A percentile compares a stretch with the other conserved stretches of the same genome.
Evolutionary conservation across 768 basidiomycete species (phyloP).

Genomic region (Trametopsis cervina): DNA sequence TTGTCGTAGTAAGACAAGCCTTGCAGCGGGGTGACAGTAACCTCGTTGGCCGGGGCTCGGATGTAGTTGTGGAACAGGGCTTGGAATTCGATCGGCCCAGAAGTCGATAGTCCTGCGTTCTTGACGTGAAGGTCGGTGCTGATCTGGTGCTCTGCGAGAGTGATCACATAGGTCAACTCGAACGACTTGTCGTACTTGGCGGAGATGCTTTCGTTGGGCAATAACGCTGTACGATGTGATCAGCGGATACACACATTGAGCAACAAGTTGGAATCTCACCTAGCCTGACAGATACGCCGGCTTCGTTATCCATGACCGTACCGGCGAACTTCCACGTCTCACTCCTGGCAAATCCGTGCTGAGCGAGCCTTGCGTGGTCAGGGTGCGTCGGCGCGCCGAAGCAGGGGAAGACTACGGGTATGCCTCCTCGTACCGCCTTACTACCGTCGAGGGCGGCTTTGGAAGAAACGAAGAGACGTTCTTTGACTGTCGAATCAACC

Average conservation of each 20-base stretch:
- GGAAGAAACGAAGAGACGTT: slow-evolving; percentile 76
- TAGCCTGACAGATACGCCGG: slow-evolving; percentile 69
- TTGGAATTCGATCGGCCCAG: slow-evolving; percentile 72
- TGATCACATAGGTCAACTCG: slow-evolving; percentile 74
- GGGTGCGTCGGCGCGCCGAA: slow-evolving; percentile 80
- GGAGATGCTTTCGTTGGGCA: slow-evolving; percentile 51
- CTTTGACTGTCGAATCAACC: slow-evolving; percentile 32
- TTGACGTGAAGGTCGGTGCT: slow-evolving; percentile 75
- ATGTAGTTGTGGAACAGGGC: slow-evolving; percentile 92
- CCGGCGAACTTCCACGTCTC: slow-evolving; percentile 64
- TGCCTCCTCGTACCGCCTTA: slow-evolving; percentile 62
- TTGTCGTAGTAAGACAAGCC: slow-evolving; percentile 75
- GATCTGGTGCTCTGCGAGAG: slow-evolving; percentile 65
- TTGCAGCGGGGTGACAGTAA: slow-evolving; percentile 58
- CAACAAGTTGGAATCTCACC: slow-evolving; percentile 38
- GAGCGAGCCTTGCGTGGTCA: slow-evolving; percentile 62
- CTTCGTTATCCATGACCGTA: slow-evolving; percentile 58
- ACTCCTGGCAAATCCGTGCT: slow-evolving; percentile 91
- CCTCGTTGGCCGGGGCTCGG: slow-evolving; percentile 50
- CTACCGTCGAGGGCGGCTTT: slow-evolving; percentile 76
- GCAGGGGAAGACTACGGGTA: slow-evolving; percentile 71
- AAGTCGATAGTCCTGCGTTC: slow-evolving; percentile 49
- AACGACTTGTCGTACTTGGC: slow-evolving; percentile 59
- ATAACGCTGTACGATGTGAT: slow-evolving; percentile 40
- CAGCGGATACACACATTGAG: neutral